Percentiles rank a stretch among this genome's conserved stretches.
phyloP scores from a whole-genome alignment of 208 protist species.

The Crithidia acanthocephali region DNA sequence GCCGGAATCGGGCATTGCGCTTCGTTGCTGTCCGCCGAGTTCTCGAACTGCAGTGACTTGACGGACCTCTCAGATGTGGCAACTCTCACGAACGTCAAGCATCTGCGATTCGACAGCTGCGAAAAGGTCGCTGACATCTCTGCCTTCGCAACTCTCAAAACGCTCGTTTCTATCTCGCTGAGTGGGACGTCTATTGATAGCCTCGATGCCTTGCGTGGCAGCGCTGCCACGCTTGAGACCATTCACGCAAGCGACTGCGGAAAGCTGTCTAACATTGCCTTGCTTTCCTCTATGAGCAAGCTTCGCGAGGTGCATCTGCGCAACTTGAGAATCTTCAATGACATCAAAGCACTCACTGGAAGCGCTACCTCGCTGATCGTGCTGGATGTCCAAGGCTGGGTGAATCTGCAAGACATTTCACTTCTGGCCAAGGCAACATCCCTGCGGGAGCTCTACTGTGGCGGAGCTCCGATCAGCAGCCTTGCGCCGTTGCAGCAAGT shows the following conservation, averaged over 20 bases:
- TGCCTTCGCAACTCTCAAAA: background rate
- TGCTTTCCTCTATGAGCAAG: background rate
- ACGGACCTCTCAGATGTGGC: slow-evolving; percentile 2
- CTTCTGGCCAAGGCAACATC: background rate
- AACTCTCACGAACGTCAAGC: background rate
- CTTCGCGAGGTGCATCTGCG: slow-evolving; percentile 3
- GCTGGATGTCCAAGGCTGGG: slow-evolving; percentile 5
- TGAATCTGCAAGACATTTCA: background rate
- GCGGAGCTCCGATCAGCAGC: slow-evolving; percentile 1
- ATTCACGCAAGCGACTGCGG: background rate
- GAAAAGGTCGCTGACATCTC: background rate
- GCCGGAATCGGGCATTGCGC: background rate
- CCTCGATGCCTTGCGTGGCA: slow-evolving; percentile 2
- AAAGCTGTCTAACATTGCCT: background rate
- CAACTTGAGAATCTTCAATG: background rate
- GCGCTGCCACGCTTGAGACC: background rate
- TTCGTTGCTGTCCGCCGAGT: background rate
- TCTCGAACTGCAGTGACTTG: slow-evolving; percentile 4
- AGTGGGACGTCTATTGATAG: background rate
- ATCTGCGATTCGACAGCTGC: background rate
- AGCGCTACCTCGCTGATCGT: slow-evolving; percentile 2
- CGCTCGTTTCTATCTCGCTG: background rate
- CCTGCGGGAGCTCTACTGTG: slow-evolving; percentile 8
- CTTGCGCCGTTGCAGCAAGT: background rate
- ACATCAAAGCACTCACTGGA: background rate